Conservation (phyloP, 371 early-diverging fungal genomes). For the Mucor racemosus region DNA sequence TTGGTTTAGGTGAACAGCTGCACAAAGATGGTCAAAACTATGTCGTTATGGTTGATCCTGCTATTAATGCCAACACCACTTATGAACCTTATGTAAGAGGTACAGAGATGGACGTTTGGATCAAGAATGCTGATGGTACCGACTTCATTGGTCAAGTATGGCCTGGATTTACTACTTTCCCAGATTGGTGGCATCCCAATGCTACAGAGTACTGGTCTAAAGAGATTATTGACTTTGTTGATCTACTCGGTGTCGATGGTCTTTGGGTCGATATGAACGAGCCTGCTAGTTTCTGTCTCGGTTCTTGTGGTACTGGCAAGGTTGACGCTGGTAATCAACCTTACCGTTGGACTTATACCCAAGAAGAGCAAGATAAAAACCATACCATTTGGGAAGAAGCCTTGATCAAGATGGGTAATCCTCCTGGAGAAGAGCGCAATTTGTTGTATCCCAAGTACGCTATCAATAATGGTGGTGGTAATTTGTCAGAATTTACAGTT, state of each 20-base stretch:
- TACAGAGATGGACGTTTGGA: conserved; percentile 47
- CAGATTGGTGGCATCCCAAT: conserved; percentile 67
- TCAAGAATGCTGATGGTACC: conserved; percentile 56
- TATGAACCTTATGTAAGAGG: conserved; percentile 56
- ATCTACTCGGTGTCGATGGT: conserved; percentile 54
- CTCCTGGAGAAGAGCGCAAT: conserved; percentile 33
- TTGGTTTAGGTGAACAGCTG: conserved; percentile 15
- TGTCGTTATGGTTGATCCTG: conserved; percentile 64
- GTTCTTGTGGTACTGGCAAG: conserved; percentile 35
- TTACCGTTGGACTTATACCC: conserved; percentile 34
- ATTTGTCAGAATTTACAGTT: conserved; percentile 60
- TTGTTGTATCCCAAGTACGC: conserved; percentile 42
- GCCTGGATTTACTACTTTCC: conserved; percentile 72
- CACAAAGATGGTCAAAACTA: conserved; percentile 26
- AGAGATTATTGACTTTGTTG: conserved; percentile 30
- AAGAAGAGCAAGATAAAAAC: conserved; percentile 26
- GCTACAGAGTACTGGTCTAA: conserved; percentile 55
- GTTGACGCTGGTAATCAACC: conserved; percentile 26
- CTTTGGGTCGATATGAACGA: conserved; percentile 80
- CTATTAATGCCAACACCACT: conserved; percentile 39
- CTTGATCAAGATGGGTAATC: conserved; percentile 29
- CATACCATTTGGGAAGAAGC: conserved; percentile 29
- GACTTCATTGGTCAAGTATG: conserved; percentile 63
- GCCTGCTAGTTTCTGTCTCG: conserved; percentile 54
- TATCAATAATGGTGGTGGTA: conserved; percentile 40